A percentile compares a stretch with the other conserved stretches of the same genome.
Evolutionary conservation across 352 stramenopile genomes (phyloP).

Genomic region (Globisporangium spinosum): DNA sequence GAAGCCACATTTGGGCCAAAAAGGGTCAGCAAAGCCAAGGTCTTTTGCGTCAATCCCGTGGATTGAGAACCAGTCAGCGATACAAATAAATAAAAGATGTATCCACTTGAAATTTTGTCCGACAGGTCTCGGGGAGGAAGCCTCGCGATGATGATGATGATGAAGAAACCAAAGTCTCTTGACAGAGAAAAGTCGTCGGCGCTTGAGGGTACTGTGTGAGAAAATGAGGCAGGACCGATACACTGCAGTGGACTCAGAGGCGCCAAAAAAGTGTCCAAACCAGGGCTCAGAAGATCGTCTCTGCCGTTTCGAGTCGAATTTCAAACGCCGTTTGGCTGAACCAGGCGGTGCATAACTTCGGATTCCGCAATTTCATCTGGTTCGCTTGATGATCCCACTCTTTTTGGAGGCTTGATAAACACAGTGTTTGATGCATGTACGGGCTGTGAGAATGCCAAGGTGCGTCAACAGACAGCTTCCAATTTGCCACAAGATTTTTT

Average conservation of each 20-base stretch:
- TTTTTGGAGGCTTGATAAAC: neutral
- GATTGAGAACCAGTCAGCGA: neutral
- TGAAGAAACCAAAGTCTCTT: too few relatives aligned
- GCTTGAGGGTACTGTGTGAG: too few relatives aligned
- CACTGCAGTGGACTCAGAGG: too few relatives aligned
- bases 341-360: too few relatives aligned
- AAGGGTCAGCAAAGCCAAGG: neutral
- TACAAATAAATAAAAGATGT: too few relatives aligned
- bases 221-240: too few relatives aligned
- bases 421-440: neutral
- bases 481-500: too few relatives aligned
- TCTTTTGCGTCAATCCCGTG: neutral
- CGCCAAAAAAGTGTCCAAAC: neutral
- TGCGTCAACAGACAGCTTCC: too few relatives aligned
- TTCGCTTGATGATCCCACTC: neutral
- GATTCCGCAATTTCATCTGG: neutral
- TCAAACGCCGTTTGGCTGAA: neutral
- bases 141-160: too few relatives aligned
- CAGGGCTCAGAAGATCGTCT: constrained; percentile 5
- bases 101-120: neutral
- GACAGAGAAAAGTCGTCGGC: too few relatives aligned
- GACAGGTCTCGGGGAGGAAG: too few relatives aligned
- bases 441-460: too few relatives aligned
- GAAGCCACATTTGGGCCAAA: neutral
- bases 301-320: neutral